Conservation (phyloP, 2,329 filamentous ascomycete genomes). For the Akanthomyces muscarius region DNA sequence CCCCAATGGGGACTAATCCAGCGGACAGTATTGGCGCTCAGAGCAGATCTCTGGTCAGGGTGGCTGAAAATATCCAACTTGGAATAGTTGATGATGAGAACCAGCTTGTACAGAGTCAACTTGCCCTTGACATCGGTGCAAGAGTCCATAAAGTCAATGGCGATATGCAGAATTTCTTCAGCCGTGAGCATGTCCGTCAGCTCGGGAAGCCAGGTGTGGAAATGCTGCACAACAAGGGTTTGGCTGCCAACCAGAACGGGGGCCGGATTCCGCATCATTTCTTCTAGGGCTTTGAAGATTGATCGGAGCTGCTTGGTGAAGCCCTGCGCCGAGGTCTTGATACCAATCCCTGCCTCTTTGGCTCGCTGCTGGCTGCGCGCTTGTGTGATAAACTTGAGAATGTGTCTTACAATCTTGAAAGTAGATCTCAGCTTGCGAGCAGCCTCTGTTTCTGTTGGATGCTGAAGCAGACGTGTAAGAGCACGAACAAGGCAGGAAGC, state of each 20-base stretch:
- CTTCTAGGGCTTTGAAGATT: constrained; percentile 86
- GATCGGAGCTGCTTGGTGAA: constrained; percentile 81
- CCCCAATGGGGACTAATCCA: constrained; percentile 98
- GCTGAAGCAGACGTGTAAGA: constrained; percentile 77
- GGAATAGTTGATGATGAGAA: constrained; percentile 89
- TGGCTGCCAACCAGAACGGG: constrained; percentile 89
- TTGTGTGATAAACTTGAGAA: constrained; percentile 92
- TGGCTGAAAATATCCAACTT: constrained; percentile 75
- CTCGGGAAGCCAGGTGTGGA: constrained; percentile 96
- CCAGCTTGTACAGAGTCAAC: constrained; percentile 83
- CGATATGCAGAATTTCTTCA: constrained; percentile 85
- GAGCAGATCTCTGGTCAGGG: constrained; percentile 67
- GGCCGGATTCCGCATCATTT: constrained; percentile 81
- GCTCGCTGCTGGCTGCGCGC: constrained; percentile 78
- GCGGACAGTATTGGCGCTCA: constrained; percentile 76
- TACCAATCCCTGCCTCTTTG: constrained; percentile 85
- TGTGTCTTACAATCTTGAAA: constrained; percentile 89
- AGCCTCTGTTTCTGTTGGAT: constrained; percentile 76
- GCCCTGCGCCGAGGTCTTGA: constrained; percentile 65
- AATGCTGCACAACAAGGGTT: constrained; percentile 91
- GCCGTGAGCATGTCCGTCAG: constrained; percentile 70
- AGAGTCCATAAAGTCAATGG: constrained; percentile 90
- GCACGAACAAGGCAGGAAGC: constrained; percentile 84
- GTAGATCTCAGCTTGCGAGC: constrained; percentile 83
- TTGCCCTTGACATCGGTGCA: constrained; percentile 86